These are phyloP conservation scores for Scleromitrula shiraiana DNA, from an alignment of 2,329 filamentous ascomycete genomes.

Conservation along the genomic window DNA sequence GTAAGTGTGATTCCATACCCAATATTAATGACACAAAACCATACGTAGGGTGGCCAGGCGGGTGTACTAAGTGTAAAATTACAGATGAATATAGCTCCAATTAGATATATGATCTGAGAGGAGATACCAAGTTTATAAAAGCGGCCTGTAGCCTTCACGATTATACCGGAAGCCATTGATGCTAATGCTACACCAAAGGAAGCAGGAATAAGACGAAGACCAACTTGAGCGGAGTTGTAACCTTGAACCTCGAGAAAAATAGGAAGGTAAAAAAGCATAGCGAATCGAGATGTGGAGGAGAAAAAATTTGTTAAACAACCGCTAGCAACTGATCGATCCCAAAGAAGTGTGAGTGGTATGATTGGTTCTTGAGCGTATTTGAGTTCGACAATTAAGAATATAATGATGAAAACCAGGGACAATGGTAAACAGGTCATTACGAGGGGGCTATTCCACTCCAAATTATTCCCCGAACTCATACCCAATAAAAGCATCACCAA, in stretches of 20 bases:
- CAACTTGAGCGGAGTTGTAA: conserved; percentile 52
- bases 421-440: conserved; percentile 33
- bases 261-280: conserved; percentile 61
- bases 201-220: conserved; percentile 56
- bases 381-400: conserved; percentile 49
- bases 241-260: conserved; percentile 66
- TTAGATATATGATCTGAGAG: conserved; percentile 34
- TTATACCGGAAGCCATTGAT: conserved; percentile 50
- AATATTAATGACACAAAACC: conserved; percentile 42
- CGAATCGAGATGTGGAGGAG: conserved; percentile 47
- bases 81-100: conserved; percentile 44
- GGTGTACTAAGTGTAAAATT: conserved; percentile 47
- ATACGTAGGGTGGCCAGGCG: conserved; percentile 40
- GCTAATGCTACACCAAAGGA: conserved; percentile 54
- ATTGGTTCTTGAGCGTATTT: conserved; percentile 42
- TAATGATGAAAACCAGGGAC: conserved; percentile 34
- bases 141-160: conserved; percentile 60
- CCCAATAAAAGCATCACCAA: conserved; percentile 64
- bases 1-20: conserved; percentile 57
- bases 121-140: conserved; percentile 61
- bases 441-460: conserved; percentile 51
- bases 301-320: conserved; percentile 67
- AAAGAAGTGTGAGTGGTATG: conserved; percentile 53
- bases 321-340: conserved; percentile 56
- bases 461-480: conserved; percentile 56